phyloP scores from a whole-genome alignment of 306 rosid genomes.

The Cicer cuneatum region DNA sequence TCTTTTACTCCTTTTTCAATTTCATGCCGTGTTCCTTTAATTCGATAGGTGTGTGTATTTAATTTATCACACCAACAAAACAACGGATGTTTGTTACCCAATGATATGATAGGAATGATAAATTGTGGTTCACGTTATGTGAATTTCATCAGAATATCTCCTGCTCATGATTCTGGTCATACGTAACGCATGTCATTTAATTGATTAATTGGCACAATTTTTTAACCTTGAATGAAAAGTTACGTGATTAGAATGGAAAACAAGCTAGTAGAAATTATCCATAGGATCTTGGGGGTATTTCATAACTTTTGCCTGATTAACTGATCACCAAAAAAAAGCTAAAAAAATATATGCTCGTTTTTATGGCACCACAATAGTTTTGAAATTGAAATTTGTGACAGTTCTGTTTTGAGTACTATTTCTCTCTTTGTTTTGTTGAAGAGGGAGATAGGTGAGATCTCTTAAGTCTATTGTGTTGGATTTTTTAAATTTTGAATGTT shows the following conservation, averaged over 20 bases:
- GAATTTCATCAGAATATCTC: not conserved
- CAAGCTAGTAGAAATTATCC: slow-evolving; percentile 1
- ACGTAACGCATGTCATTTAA: not conserved
- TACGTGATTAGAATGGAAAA: not conserved
- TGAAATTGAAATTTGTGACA: no score
- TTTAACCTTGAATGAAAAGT: slow-evolving; percentile 1
- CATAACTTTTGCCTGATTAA: slow-evolving; percentile 1
- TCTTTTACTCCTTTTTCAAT: not conserved
- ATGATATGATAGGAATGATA: slow-evolving; percentile 20
- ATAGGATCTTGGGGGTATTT: slow-evolving; percentile 23
- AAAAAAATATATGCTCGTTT: no score
- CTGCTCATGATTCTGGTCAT: not conserved
- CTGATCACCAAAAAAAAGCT: no score
- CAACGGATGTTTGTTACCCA: slow-evolving; percentile 9
- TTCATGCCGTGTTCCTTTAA: slow-evolving; percentile 25
- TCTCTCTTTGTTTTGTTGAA: no score
- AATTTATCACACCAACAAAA: slow-evolving; percentile 36
- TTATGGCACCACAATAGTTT: no score
- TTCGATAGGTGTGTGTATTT: slow-evolving; percentile 33
- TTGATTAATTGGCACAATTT: not conserved
- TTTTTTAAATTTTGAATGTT: no score
- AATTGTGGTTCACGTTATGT: slow-evolving; percentile 33
- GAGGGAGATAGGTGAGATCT: no score
- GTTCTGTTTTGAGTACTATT: no score
- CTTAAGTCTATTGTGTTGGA: no score